phyloP scores from a whole-genome alignment of 1,284 basidiomycete species.

The Apiotrichum veenhuisii region DNA sequence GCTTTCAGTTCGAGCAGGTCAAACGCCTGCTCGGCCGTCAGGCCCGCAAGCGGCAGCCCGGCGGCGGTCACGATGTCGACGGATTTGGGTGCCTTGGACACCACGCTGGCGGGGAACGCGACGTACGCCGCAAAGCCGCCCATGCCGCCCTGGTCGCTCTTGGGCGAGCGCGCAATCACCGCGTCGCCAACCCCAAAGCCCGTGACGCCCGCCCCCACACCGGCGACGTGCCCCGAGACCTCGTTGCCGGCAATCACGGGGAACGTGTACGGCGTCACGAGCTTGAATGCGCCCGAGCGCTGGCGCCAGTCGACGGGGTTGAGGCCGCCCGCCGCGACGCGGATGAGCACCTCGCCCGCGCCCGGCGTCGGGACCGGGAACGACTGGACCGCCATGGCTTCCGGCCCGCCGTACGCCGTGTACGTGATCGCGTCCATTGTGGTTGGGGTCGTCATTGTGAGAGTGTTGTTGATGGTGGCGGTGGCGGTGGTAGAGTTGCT shows the following conservation, averaged over 20 bases:
- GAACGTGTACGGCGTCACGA: conserved; percentile 18
- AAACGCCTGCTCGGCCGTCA: conserved; percentile 22
- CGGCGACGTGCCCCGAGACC: conserved; percentile 51
- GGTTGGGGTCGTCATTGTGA: not conserved
- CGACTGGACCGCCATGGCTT: conserved; percentile 10
- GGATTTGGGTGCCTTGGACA: conserved; percentile 15
- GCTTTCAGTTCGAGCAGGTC: conserved; percentile 17
- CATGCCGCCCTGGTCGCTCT: conserved; percentile 33
- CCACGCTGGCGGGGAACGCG: conserved; percentile 12
- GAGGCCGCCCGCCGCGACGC: conserved; percentile 9
- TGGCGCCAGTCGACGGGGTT: conserved; percentile 41
- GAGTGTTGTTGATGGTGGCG: too few species aligned
- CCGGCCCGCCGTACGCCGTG: conserved; percentile 21
- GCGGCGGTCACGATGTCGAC: conserved; percentile 16
- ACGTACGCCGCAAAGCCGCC: conserved; percentile 51
- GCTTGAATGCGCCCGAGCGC: conserved; percentile 18
- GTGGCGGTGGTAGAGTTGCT: too few species aligned
- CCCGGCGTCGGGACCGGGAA: conserved; percentile 10
- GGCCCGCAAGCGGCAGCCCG: conserved; percentile 21
- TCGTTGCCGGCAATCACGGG: conserved; percentile 28
- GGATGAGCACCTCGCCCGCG: conserved; percentile 14
- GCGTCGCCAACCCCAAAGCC: conserved; percentile 49
- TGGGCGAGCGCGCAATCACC: conserved; percentile 52
- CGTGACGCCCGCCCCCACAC: conserved; percentile 30
- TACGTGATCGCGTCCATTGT: conserved; percentile 20